Base-by-base conservation (phyloP, 2,329 filamentous ascomycete genomes). In the Venturia oleaginea region DNA sequence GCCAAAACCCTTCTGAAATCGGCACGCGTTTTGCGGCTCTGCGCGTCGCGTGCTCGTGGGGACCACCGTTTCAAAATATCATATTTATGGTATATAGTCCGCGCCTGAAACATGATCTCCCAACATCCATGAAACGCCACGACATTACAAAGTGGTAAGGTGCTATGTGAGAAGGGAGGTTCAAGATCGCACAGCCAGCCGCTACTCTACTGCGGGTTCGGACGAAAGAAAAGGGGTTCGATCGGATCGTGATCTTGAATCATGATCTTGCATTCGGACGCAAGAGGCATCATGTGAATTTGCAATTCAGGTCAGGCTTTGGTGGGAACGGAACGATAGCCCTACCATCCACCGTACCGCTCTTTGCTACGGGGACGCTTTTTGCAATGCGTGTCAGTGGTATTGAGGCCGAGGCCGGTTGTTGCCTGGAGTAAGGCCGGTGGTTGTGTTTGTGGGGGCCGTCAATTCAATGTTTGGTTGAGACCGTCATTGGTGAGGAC, bases 71-170 rank as follows among this genome's bases (percentile, higher is more conserved):
- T n/a, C n/a, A n/a, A n/a, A n/a, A n/a, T n/a, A n/a, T n/a, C 51
- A 57, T 19, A 2, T 32, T 34, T 57, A 34, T 57, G 17, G 27
- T 34, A 34, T 34, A 57, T 57, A 34, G 27, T 57, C 51, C 13
- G 11, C 13, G 11, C 34, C 15, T 57, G 51, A 57, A 57, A 57
- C 51, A 34, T 10, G 51, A 22, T 57, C 51, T 10, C 34, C 15
- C 34, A 57, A 57, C 51, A 57, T 17, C 51, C 30, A 7, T 34
- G 51, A 57, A 57, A 57, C 51, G 17, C 51, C 30, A 34, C 51
- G 51, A 57, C 51, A 57, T 57, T 57, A 30, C 46, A 51, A n/a
- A 57, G 51, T 57, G 51, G 51, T n/a, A n/a, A n/a, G n/a, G n/a
- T n/a, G n/a, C n/a, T n/a, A 22, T 10, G 1, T 22, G 6, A 34